phyloP scores from a whole-genome alignment of 1,284 basidiomycete species.

The Microbotryomycetes sp. region DNA sequence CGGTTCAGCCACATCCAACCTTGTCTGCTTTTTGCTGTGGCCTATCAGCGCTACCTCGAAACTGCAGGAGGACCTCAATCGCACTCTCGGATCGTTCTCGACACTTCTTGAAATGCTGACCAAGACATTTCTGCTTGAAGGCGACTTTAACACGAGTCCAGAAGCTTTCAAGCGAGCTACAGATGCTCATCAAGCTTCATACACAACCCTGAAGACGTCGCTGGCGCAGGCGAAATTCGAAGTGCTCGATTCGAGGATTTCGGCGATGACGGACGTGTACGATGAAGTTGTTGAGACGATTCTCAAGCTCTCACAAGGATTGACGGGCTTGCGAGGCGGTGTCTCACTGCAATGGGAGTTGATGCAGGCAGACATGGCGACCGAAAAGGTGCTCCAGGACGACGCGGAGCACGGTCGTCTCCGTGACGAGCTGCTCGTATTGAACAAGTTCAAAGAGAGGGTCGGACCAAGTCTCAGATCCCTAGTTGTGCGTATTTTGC shows the following conservation, averaged over 20 bases:
- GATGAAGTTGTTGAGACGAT: slow-evolving; percentile 75
- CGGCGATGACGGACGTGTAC: slow-evolving; percentile 55
- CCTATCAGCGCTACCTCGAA: slow-evolving; percentile 75
- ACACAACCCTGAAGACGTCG: slow-evolving; percentile 75
- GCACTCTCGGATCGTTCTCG: slow-evolving; percentile 76
- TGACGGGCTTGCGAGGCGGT: slow-evolving; percentile 75
- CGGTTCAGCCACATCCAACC: slow-evolving; percentile 68
- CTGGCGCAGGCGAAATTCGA: slow-evolving; percentile 78
- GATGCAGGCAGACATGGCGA: slow-evolving; percentile 41
- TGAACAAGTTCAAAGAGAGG: slow-evolving; percentile 73
- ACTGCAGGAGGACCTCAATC: slow-evolving; percentile 71
- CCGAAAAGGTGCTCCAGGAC: slow-evolving; percentile 18
- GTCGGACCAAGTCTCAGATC: slow-evolving; percentile 68
- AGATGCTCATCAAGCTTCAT: slow-evolving; percentile 70
- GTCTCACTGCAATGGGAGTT: slow-evolving; percentile 74
- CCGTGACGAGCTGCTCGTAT: slow-evolving; percentile 62
- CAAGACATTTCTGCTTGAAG: slow-evolving; percentile 73
- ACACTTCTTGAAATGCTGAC: slow-evolving; percentile 74
- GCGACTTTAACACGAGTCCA: slow-evolving; percentile 56
- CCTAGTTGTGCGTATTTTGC: slow-evolving; percentile 53
- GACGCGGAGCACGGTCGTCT: slow-evolving; percentile 49
- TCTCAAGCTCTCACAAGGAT: slow-evolving; percentile 79
- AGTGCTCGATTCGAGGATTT: slow-evolving; percentile 50
- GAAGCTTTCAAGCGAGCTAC: slow-evolving; percentile 42
- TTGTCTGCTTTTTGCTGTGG: slow-evolving; percentile 74